Conservation (phyloP, 192 early-diverging fungal species). For the Funneliformis mosseae region DNA sequence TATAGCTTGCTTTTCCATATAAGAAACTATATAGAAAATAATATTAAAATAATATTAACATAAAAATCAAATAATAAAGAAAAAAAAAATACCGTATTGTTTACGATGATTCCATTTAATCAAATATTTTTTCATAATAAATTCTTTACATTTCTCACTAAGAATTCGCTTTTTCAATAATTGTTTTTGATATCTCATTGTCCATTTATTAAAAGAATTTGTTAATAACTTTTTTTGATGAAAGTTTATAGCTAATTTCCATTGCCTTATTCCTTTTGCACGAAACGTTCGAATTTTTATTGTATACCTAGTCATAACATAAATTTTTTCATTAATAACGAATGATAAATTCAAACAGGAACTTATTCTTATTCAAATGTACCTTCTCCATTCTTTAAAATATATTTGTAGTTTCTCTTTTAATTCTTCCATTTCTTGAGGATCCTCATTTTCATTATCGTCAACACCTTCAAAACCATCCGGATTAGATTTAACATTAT, state of each 20-base stretch:
- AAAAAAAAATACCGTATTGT: not conserved
- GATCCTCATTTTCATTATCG: not conserved
- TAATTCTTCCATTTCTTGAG: not conserved
- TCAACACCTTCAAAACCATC: not conserved
- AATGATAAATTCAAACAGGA: not conserved
- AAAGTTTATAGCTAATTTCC: not conserved
- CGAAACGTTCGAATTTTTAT: not conserved
- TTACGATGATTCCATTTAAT: not conserved
- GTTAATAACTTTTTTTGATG: slow-evolving; percentile 5
- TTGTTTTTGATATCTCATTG: not conserved
- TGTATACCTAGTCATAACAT: slow-evolving; percentile 19
- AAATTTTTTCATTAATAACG: not conserved
- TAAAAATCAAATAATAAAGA: not conserved
- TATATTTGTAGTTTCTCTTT: not conserved
- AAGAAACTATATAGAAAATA: not conserved
- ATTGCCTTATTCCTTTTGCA: slow-evolving; percentile 1
- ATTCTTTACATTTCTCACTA: not conserved
- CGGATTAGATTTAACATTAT: not conserved
- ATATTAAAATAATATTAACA: not conserved
- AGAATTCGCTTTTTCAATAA: not conserved
- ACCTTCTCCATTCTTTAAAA: slow-evolving; percentile 11
- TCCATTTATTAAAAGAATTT: slow-evolving; percentile 9
- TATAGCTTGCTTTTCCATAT: not conserved
- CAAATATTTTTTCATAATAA: not conserved
- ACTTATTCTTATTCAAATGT: not conserved